Percentiles rank a stretch among this genome's conserved stretches.
These are phyloP conservation scores for Cutaneotrichosporon spelunceum DNA, from an alignment of 1,284 basidiomycete genomes.

Conservation along the genomic window DNA sequence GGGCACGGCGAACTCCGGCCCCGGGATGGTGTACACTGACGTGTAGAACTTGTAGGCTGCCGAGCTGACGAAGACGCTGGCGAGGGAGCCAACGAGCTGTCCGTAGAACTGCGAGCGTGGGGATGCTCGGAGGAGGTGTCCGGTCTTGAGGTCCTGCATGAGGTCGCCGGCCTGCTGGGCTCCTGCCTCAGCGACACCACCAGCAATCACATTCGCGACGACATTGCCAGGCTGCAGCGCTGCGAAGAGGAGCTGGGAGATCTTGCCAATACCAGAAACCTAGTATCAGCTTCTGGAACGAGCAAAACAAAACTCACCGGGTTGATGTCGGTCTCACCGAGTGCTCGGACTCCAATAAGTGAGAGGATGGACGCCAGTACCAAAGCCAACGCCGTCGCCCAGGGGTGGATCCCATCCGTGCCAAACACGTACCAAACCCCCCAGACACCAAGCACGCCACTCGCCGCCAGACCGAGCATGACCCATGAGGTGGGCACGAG, in stretches of 20 bases:
- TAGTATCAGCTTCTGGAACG: conserved; percentile 13
- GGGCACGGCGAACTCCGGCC: conserved; percentile 88
- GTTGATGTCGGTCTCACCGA: conserved; percentile 90
- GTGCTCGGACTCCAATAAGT: conserved; percentile 81
- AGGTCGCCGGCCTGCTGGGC: conserved; percentile 96
- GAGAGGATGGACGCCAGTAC: conserved; percentile 77
- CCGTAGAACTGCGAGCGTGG: conserved; percentile 83
- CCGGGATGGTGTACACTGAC: conserved; percentile 69
- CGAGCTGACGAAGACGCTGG: conserved; percentile 83
- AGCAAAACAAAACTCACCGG: conserved; percentile 55
- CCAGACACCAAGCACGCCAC: conserved; percentile 67
- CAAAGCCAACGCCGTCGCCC: conserved; percentile 85
- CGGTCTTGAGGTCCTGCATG: conserved; percentile 98
- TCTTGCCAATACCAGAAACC: conserved; percentile 88
- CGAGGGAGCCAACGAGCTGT: conserved; percentile 78
- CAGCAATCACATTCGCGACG: conserved; percentile 93
- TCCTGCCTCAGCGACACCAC: conserved; percentile 92
- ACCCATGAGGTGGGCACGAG: conserved; percentile 81
- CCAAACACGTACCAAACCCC: conserved; percentile 87
- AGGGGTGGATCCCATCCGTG: conserved; percentile 82
- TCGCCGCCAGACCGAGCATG: conserved; percentile 62
- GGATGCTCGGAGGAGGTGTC: conserved; percentile 79
- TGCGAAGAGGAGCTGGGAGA: conserved; percentile 89
- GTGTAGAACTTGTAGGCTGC: conserved; percentile 86
- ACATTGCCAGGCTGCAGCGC: conserved; percentile 91